Evolutionary conservation across 352 stramenopile genomes (phyloP), one percentile per base, ranked within the genome.

Genomic region (Globisporangium carolinianum): DNA sequence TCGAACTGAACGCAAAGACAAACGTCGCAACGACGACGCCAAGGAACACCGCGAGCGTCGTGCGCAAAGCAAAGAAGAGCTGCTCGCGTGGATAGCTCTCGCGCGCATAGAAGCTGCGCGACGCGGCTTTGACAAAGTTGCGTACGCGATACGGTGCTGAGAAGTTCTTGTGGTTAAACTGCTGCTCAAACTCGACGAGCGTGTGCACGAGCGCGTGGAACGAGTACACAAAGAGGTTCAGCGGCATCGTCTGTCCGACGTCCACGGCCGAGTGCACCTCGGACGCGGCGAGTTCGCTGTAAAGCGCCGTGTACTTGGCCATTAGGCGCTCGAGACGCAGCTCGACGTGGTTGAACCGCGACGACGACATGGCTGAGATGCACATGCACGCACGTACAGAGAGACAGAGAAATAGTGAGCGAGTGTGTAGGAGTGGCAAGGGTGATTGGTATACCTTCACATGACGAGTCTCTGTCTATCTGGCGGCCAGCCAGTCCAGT

Each of bases 141-240:
- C 24, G 24, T 32, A 32, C 24, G 24, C 24, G 24, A 3, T 32
- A 32, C 24, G 24, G 24, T 11, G 69, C 58, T 4, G 67, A 76
- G 45, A 87, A 87, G 37, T 87, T 89, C 55, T 90, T 93, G 32
- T 71, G 47, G 53, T 93, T 91, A 55, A 87, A 87, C 35, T 72
- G 61, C 8, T 65, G 65, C 56, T 89, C 73, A 41, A 93, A 93
- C 55, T 86, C 67, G 42, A 82, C 62, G 18, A 91, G 50, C 42
- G 75, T 87, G 36, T 79, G 67, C 54, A 76, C 75, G 18, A 90
- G 79, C 4, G 81, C 75, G 56, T 91, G 75, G 60, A 90, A 81
- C 32, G 83, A 91, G 58, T 87, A 93, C 17, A 91, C 70, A 48
- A 93, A 93, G 24, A 32, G 24, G 24, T 32, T 32, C 24, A 32